These are phyloP conservation scores for Cutaneotrichosporon cavernicola DNA, from an alignment of 1,284 basidiomycete genomes.

Conservation along the genomic window DNA sequence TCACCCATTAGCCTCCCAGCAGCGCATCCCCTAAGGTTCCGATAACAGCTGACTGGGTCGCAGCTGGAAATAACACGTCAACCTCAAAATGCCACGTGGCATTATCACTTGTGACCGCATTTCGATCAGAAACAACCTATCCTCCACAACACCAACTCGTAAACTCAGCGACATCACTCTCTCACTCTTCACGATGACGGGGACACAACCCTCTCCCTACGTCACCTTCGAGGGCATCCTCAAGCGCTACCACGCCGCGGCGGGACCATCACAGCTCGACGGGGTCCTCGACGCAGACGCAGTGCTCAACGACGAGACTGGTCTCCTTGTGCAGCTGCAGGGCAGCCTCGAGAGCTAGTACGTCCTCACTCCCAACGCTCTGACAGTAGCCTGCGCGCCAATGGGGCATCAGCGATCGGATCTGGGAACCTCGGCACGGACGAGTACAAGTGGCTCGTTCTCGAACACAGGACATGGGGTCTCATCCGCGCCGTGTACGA, in stretches of 20 bases:
- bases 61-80: slow-evolving; percentile 4
- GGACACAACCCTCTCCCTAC: slow-evolving; percentile 28
- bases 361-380: slow-evolving; percentile 11
- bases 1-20: too few relatives aligned
- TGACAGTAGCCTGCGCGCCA: slow-evolving; percentile 17
- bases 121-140: slow-evolving; percentile 12
- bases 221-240: slow-evolving; percentile 41
- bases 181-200: not conserved
- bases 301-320: slow-evolving; percentile 43
- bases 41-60: too few relatives aligned
- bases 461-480: slow-evolving; percentile 51
- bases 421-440: slow-evolving; percentile 23
- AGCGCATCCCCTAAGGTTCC: too few relatives aligned
- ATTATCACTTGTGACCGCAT: not conserved
- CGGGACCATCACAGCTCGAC: slow-evolving; percentile 49
- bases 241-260: slow-evolving; percentile 42
- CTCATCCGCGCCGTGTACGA: slow-evolving; percentile 44
- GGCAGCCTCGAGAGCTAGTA: slow-evolving; percentile 38
- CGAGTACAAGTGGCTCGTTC: slow-evolving; percentile 37
- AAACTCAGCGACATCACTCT: not conserved
- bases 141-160: slow-evolving; percentile 7
- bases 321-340: slow-evolving; percentile 40
- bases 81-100: not conserved
- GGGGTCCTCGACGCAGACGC: slow-evolving; percentile 39
- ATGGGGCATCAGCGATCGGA: not conserved